A percentile compares a stretch with the other conserved stretches of the same genome.
These are phyloP conservation scores for Hypoxylon sp. DNA, from an alignment of 2,329 filamentous ascomycete species.

Conservation along the genomic window DNA sequence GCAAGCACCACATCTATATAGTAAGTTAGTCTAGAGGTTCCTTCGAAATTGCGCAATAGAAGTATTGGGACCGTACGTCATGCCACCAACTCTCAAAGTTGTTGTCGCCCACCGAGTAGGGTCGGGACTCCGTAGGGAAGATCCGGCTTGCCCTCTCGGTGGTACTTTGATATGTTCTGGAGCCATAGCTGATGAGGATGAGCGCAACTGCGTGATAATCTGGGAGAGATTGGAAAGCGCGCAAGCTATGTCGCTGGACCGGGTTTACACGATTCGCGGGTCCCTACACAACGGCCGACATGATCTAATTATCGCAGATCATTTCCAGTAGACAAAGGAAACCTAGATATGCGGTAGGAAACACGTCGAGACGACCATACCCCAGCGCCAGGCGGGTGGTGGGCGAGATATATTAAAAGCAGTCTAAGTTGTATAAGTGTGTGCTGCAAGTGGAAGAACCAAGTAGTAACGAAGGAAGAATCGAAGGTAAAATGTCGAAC, in stretches of 20 bases:
- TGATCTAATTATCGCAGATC: constrained; percentile 36
- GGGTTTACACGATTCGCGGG: constrained; percentile 21
- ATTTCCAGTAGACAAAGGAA: constrained; percentile 23
- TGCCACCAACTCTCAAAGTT: constrained; percentile 90
- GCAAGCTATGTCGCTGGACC: constrained; percentile 11
- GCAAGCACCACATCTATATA: constrained; percentile 86
- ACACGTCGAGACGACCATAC: constrained; percentile 25
- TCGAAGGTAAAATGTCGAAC: constrained; percentile 35
- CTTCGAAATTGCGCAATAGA: not conserved
- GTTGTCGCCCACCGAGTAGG: constrained; percentile 85
- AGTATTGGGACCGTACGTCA: constrained; percentile 65
- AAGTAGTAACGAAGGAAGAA: constrained; percentile 26
- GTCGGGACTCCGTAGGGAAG: constrained; percentile 53
- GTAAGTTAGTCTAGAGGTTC: constrained; percentile 49
- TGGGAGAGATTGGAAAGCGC: constrained; percentile 10
- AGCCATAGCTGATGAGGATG: constrained; percentile 60
- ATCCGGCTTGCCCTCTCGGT: constrained; percentile 52
- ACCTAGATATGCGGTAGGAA: constrained; percentile 6
- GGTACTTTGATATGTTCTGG: constrained; percentile 65
- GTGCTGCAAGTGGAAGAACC: constrained; percentile 5
- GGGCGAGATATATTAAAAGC: constrained; percentile 31
- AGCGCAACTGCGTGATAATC: constrained; percentile 15
- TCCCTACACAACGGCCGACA: constrained; percentile 40
- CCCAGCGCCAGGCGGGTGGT: constrained; percentile 44
- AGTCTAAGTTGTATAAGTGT: constrained; percentile 16